Evolutionary conservation across 2,329 filamentous ascomycete species (phyloP).

Genomic region (Apiospora koreana): DNA sequence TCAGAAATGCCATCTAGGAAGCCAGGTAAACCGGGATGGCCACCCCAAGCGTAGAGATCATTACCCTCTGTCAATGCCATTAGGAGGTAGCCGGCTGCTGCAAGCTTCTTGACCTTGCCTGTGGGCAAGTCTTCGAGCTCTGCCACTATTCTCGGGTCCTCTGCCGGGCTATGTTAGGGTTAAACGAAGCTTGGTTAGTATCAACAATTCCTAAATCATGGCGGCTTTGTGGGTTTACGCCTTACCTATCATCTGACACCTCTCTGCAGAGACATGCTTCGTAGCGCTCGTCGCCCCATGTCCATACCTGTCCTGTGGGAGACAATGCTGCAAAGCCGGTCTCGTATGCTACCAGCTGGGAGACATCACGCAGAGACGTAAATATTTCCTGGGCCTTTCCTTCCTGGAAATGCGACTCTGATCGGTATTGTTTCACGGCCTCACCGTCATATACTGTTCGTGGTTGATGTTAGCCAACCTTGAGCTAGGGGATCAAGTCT

Average conservation of each 20-base stretch:
- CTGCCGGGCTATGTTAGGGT: slow-evolving; percentile 42
- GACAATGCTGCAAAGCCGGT: slow-evolving; percentile 51
- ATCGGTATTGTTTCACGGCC: slow-evolving; percentile 31
- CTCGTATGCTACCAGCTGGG: slow-evolving; percentile 48
- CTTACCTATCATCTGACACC: slow-evolving; percentile 37
- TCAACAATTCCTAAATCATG: slow-evolving; percentile 8
- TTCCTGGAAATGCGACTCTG: slow-evolving; percentile 14
- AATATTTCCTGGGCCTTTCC: slow-evolving; percentile 19
- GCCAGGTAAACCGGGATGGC: slow-evolving; percentile 35
- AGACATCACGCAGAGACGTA: slow-evolving; percentile 28
- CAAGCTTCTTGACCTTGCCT: slow-evolving; percentile 54
- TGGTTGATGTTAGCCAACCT: slow-evolving; percentile 15
- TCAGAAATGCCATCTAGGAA: slow-evolving; percentile 32
- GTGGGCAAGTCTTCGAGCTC: slow-evolving; percentile 53
- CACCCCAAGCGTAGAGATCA: slow-evolving; percentile 65
- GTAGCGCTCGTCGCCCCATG: slow-evolving; percentile 61
- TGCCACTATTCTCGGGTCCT: slow-evolving; percentile 45
- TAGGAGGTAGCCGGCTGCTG: slow-evolving; percentile 56
- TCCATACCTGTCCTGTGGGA: slow-evolving; percentile 46
- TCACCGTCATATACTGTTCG: slow-evolving; percentile 23
- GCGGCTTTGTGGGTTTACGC: background rate
- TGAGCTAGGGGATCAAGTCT: background rate
- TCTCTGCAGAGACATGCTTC: slow-evolving; percentile 56
- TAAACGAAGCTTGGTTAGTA: background rate
- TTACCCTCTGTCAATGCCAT: slow-evolving; percentile 59